Base-by-base conservation (phyloP, 1,139 yeast genomes). In the Saccharomyces hybrid region DNA sequence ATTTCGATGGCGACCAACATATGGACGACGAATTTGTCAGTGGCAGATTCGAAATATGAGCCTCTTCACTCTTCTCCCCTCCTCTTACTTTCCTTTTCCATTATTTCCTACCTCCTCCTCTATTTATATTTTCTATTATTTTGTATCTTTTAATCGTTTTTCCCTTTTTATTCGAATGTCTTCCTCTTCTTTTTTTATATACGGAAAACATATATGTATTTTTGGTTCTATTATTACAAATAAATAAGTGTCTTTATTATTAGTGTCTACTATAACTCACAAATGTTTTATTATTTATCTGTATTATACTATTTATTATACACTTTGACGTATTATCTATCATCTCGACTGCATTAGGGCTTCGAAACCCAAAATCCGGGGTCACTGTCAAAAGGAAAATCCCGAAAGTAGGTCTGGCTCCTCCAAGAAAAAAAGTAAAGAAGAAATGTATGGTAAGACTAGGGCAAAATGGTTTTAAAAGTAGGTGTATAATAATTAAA, bases 21-120 rank as follows among this genome's bases (percentile, higher is more conserved):
- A 73, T 72, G 75, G 85, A 81, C 63, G 93, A 87, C 65, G 95
- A 87, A 68, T 89, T 88, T 72, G 95, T 89, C 52, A 88, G 87
- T 68, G 96, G 96, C 28, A 86, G 89, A 63, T 88, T 89, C 70
- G 97, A 89, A 70, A 78, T 89, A 64, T 88, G 70, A 70, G 4
- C 13, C 4, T 11, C 8, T 11, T 28, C 20, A 5, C 9, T 28
- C 3, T 20, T 20, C 20, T 20, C 20, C 20, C 3, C 3, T 20
- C 20, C 3, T 50, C 13, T 31, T 30, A 26, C 20, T 13, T 13
- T 23, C 13, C 8, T 50, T n/a, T 32, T 50, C 34, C 20, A 16
- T 16, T 16, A 20, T 2, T 20, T 20, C 20, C 20, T 20, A 2
- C 9, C 23, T 31, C 7, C 23, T 27, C 16, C 13, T 44, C 7